Conservation (phyloP, 805 yeast species). For the Candida sphagnicola region DNA sequence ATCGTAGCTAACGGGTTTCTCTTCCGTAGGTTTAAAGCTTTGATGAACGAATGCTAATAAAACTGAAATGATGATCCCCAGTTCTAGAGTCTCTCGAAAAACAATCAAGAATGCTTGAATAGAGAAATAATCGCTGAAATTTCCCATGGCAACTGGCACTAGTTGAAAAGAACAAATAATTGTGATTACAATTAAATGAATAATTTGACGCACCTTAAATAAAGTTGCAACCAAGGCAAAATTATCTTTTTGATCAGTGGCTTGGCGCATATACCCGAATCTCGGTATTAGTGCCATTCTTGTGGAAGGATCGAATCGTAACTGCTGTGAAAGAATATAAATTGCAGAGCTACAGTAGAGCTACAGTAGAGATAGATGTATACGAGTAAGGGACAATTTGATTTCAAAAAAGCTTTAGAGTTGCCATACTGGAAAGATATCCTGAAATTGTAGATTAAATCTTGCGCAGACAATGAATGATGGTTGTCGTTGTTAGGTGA, state of each 20-base stretch:
- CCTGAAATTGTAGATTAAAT: too few species aligned
- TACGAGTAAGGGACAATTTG: too few species aligned
- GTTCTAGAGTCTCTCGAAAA: constrained; percentile 69
- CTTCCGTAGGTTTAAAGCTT: constrained; percentile 24
- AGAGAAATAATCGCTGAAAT: constrained; percentile 48
- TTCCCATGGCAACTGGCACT: neutral
- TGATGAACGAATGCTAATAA: constrained; percentile 68
- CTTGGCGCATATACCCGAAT: neutral
- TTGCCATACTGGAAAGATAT: too few species aligned
- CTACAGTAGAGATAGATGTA: too few species aligned
- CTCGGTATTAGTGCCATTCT: neutral
- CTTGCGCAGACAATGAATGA: too few species aligned
- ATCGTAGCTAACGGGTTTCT: neutral
- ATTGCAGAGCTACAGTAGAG: too few species aligned
- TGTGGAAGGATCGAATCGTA: too few species aligned
- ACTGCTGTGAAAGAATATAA: too few species aligned
- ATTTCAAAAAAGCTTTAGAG: too few species aligned
- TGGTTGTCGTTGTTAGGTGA: too few species aligned
- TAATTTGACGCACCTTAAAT: too few species aligned
- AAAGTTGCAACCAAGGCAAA: neutral
- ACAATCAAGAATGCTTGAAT: constrained; percentile 73
- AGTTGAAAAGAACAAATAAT: neutral
- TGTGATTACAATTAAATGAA: neutral
- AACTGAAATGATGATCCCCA: constrained; percentile 72
- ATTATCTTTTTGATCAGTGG: neutral